A percentile compares a stretch with the other conserved stretches of the same genome.
Conservation (phyloP, 2,329 filamentous ascomycete species). For the Didymella pomorum region DNA sequence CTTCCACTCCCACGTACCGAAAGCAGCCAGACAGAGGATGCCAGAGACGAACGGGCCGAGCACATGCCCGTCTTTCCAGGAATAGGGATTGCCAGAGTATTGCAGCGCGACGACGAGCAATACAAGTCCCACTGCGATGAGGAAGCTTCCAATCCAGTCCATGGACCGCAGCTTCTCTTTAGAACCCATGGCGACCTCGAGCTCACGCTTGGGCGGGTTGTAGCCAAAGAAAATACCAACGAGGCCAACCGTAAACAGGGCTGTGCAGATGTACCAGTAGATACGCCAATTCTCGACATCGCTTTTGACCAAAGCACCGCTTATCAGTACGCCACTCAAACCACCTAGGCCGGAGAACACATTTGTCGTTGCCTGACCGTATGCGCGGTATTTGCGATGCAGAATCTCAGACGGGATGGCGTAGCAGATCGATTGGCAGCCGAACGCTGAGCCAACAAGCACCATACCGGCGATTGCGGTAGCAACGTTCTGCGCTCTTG, state of each 20-base stretch:
- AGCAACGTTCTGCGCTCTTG: not conserved
- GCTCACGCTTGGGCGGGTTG: constrained; percentile 2
- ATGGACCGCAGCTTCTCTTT: not conserved
- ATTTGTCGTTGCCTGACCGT: not conserved
- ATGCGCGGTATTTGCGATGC: constrained; percentile 2
- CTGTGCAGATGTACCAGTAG: constrained; percentile 1
- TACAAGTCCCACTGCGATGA: not conserved
- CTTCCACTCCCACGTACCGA: not conserved
- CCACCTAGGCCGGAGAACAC: not conserved
- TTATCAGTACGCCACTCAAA: not conserved
- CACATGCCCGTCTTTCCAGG: constrained; percentile 2
- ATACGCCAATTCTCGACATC: not conserved
- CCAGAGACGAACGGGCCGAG: not conserved
- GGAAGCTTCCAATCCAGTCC: constrained; percentile 3
- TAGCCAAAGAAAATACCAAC: constrained; percentile 5
- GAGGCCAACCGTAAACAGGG: not conserved
- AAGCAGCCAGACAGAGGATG: not conserved
- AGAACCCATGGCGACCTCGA: not conserved
- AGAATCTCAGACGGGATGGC: constrained; percentile 1
- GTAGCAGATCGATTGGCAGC: constrained; percentile 5
- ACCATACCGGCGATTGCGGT: not conserved
- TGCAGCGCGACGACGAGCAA: constrained; percentile 1
- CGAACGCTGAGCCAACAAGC: not conserved
- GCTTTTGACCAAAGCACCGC: not conserved
- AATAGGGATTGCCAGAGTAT: not conserved